phyloP scores from a whole-genome alignment of 352 stramenopile genomes.

The Blastocystis sp. region DNA sequence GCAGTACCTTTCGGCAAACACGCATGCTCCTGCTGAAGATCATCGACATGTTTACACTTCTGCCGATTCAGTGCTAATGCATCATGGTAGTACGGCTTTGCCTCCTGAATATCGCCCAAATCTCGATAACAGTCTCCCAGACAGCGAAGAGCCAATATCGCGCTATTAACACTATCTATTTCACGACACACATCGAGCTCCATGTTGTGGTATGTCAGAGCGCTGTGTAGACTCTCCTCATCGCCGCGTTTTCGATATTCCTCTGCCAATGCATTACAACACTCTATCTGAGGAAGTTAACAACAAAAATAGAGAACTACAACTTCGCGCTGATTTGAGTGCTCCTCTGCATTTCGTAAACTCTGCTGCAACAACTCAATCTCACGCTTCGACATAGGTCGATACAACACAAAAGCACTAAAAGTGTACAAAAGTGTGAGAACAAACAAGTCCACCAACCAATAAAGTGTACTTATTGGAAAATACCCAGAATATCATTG shows the following conservation, averaged over 20 bases:
- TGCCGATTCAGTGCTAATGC: neutral
- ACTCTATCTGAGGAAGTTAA: neutral
- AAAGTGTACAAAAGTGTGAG: neutral
- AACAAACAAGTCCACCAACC: slow-evolving; percentile 9
- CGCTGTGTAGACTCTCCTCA: slow-evolving; percentile 13
- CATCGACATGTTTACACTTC: neutral
- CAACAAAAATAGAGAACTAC: neutral
- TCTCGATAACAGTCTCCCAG: slow-evolving; percentile 41
- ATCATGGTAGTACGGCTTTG: neutral
- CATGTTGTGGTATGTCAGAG: slow-evolving; percentile 33
- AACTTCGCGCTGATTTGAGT: neutral
- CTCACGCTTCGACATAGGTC: slow-evolving; percentile 9
- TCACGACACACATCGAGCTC: neutral
- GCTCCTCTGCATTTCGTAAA: neutral
- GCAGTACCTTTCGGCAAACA: neutral
- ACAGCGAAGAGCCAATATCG: neutral
- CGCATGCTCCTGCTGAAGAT: neutral
- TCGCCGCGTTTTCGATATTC: slow-evolving; percentile 37
- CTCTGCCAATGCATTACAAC: slow-evolving; percentile 33
- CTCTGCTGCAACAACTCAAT: neutral
- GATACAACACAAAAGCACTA: neutral
- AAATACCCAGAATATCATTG: slow-evolving; percentile 62
- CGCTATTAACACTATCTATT: neutral
- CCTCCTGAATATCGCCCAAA: slow-evolving; percentile 4
- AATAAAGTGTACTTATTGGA: slow-evolving; percentile 26